Evolutionary conservation across 208 protist species (phyloP).

Genomic region (Angomonas ambiguus): DNA sequence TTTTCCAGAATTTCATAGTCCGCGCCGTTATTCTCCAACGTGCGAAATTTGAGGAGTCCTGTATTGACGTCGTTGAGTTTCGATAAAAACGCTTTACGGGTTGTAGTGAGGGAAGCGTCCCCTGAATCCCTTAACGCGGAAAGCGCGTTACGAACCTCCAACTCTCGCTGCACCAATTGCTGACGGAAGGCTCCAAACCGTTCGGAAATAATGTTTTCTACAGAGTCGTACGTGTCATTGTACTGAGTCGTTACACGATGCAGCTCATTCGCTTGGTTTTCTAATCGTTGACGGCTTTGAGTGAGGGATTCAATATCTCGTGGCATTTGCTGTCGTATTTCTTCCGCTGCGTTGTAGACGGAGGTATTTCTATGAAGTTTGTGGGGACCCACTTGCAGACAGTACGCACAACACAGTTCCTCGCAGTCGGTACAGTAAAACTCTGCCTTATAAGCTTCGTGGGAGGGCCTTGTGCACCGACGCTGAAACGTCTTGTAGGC

Average conservation of each 20-base stretch:
- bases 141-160: slow-evolving; percentile 51
- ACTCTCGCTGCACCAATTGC: slow-evolving; percentile 66
- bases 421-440: slow-evolving; percentile 75
- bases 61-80: slow-evolving; percentile 58
- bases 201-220: slow-evolving; percentile 65
- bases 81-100: slow-evolving; percentile 41
- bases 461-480: slow-evolving; percentile 42
- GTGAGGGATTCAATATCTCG: slow-evolving; percentile 40
- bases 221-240: slow-evolving; percentile 56
- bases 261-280: slow-evolving; percentile 59
- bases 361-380: slow-evolving; percentile 48
- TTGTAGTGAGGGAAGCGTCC: slow-evolving; percentile 39
- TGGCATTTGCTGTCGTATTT: slow-evolving; percentile 55
- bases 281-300: slow-evolving; percentile 39
- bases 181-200: slow-evolving; percentile 64
- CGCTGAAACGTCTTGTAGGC: slow-evolving; percentile 31
- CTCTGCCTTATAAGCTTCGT: slow-evolving; percentile 78
- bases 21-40: slow-evolving; percentile 42
- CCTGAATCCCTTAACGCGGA: slow-evolving; percentile 53
- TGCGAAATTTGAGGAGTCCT: slow-evolving; percentile 36
- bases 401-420: slow-evolving; percentile 85
- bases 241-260: slow-evolving; percentile 57
- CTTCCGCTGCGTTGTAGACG: slow-evolving; percentile 40
- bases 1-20: slow-evolving; percentile 70
- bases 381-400: slow-evolving; percentile 73